A percentile compares a stretch with the other conserved stretches of the same genome.
Evolutionary conservation across 2,329 filamentous ascomycete genomes (phyloP).

Genomic region (Chrysoporthe puriensis): DNA sequence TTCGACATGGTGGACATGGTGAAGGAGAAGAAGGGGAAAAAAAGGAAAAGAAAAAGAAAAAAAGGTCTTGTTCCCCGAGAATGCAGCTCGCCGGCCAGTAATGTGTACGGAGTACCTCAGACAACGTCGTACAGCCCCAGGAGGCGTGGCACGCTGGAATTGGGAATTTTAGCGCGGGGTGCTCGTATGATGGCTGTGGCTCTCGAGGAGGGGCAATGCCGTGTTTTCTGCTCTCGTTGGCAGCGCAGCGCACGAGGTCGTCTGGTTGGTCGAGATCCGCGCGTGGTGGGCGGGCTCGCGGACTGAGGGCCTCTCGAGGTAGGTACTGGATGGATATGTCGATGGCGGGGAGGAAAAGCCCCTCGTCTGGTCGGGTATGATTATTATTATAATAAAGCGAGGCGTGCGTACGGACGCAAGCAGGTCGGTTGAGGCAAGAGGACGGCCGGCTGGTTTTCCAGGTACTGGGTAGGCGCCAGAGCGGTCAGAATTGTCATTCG

Average conservation of each 20-base stretch:
- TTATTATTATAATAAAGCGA: not conserved
- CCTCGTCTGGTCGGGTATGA: not conserved
- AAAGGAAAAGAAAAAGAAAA: not conserved
- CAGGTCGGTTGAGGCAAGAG: not conserved
- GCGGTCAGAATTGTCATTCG: conserved; percentile 1
- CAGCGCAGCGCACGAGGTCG: conserved; percentile 15
- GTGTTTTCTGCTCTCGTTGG: conserved; percentile 9
- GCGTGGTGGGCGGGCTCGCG: conserved; percentile 3
- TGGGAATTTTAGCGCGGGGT: conserved; percentile 27
- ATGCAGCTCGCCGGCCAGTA: conserved; percentile 19
- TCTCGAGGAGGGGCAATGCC: conserved; percentile 12
- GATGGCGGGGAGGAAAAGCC: not conserved
- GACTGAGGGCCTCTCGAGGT: not conserved
- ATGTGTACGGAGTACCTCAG: conserved; percentile 21
- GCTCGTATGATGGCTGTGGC: conserved; percentile 8
- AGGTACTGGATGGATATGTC: not conserved
- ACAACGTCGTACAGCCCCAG: conserved; percentile 5
- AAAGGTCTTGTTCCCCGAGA: conserved; percentile 9
- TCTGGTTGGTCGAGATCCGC: conserved; percentile 16
- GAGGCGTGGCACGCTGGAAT: conserved; percentile 7
- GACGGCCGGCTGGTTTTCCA: conserved; percentile 14
- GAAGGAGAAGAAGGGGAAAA: conserved; percentile 4
- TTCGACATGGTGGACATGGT: conserved; percentile 47
- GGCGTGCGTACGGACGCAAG: not conserved
- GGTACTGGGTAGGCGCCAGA: not conserved